phyloP scores from a whole-genome alignment of 192 early-diverging fungal species.

The Gamsiella multidivaricata region DNA sequence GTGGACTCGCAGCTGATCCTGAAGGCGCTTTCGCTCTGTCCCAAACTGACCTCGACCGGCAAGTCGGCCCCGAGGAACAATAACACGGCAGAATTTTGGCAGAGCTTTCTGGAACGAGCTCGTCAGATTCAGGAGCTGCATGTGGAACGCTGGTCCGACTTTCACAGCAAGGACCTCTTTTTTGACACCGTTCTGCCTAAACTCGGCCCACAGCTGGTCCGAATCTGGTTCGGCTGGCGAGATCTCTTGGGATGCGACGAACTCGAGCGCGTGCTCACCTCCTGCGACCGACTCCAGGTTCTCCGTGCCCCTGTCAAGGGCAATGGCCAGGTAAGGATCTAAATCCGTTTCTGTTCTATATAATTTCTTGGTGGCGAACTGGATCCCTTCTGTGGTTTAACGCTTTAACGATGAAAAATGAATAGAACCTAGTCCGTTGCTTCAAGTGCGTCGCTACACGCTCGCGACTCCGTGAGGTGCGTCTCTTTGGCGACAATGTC shows the following conservation, averaged over 20 bases:
- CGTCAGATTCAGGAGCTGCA: slow-evolving; percentile 52
- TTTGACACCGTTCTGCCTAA: slow-evolving; percentile 50
- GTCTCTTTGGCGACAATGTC: slow-evolving; percentile 53
- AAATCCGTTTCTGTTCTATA: neutral
- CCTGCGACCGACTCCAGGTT: slow-evolving; percentile 47
- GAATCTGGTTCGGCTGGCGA: slow-evolving; percentile 53
- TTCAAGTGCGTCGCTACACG: slow-evolving; percentile 41
- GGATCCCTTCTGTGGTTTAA: neutral
- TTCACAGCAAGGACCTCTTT: slow-evolving; percentile 51
- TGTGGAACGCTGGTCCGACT: slow-evolving; percentile 53
- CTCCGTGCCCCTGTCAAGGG: slow-evolving; percentile 52
- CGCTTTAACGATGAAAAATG: neutral
- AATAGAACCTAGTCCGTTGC: slow-evolving; percentile 48
- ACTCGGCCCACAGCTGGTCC: slow-evolving; percentile 47
- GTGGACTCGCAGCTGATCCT: slow-evolving; percentile 49
- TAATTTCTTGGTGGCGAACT: neutral
- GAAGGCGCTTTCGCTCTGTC: slow-evolving; percentile 37
- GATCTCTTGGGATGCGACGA: slow-evolving; percentile 52
- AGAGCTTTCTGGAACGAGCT: slow-evolving; percentile 45
- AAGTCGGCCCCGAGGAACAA: slow-evolving; percentile 45
- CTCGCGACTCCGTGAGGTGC: slow-evolving; percentile 46
- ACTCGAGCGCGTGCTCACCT: slow-evolving; percentile 43
- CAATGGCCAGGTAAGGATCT: slow-evolving; percentile 47
- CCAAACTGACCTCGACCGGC: slow-evolving; percentile 47
- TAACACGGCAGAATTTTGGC: slow-evolving; percentile 52